Base-by-base conservation (phyloP, 2,329 filamentous ascomycete species). In the Cercospora janseana region DNA sequence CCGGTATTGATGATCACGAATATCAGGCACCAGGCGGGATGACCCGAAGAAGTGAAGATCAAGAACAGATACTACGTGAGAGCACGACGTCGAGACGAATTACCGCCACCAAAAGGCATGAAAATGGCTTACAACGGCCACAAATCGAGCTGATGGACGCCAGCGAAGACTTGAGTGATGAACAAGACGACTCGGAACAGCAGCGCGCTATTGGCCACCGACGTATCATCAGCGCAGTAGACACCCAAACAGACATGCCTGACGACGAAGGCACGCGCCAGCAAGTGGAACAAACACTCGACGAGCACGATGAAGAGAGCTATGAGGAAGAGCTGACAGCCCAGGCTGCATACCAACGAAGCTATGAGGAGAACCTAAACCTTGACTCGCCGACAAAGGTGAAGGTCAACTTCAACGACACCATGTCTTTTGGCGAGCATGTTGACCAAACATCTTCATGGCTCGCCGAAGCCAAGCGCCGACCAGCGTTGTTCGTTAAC, bases 301-400 rank as follows among this genome's bases (percentile, higher is more conserved):
- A 54, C 10, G 42, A 51, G 16, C 24, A 27, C 7, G 42, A 48
- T 8, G 49, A 53, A 12, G 35, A 45, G 12, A 28, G 38, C 10
- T 46, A 49, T 10, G 49, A 50, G 10, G 28, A 51, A 7, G 48
- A 48, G 9, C 35, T 34, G 6, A 44, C 48, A 6, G 44, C 50
- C 4, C 54, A 47, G 6, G 9, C 24, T 16, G 21, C 38, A 21
- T 7, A 23, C 2, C 34, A 47, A 7, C 55, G 47, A 20, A 67
- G 65, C 57, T 69, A 69, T 53, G 61, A 67, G 46, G 67, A 69
- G 46, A 56, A 62, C 16, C 57, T 69, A n/a, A 69, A 69, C 35
- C 41, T 63, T 16, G 62, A 63, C 5, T 69, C 66, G 9, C 66
- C 67, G 6, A 58, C 59, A 26, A 68, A 67, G 38, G 58, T 69